Percentiles rank a stretch among this genome's conserved stretches.
Conservation (phyloP, 192 early-diverging fungal species). For the Physocladia obscura region DNA sequence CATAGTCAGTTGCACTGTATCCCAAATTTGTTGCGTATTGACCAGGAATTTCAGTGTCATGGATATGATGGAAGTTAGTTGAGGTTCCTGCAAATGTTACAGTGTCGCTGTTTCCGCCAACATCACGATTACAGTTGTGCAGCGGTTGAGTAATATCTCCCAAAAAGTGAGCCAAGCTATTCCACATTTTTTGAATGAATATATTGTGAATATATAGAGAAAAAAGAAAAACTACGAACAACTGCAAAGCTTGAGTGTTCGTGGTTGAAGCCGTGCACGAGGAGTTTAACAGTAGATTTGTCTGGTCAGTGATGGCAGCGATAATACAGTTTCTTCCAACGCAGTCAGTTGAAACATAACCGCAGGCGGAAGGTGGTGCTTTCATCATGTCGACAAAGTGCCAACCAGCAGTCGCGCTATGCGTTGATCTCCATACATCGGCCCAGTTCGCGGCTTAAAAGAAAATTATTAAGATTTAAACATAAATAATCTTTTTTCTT, state of each 20-base stretch:
- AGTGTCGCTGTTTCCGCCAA: slow-evolving; percentile 28
- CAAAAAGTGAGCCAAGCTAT: slow-evolving; percentile 40
- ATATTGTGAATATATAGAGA: neutral
- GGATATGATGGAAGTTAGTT: slow-evolving; percentile 37
- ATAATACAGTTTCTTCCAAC: neutral
- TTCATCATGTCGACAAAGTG: slow-evolving; percentile 4
- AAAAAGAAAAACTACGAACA: neutral
- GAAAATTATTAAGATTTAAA: neutral
- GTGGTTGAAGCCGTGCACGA: neutral
- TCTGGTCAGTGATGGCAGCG: slow-evolving; percentile 26
- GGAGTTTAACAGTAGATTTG: neutral
- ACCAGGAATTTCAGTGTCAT: slow-evolving; percentile 37
- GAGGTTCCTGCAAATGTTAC: slow-evolving; percentile 18
- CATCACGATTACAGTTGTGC: slow-evolving; percentile 35
- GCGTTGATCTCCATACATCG: neutral
- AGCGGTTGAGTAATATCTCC: slow-evolving; percentile 50
- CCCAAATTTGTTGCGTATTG: slow-evolving; percentile 20
- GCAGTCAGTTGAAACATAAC: slow-evolving; percentile 11
- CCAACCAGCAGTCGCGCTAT: slow-evolving; percentile 5
- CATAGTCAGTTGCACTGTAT: neutral
- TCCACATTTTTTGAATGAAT: neutral
- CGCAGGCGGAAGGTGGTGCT: neutral
- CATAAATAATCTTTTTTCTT: no score
- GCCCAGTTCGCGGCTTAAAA: slow-evolving; percentile 20
- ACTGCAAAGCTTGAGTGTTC: slow-evolving; percentile 22